phyloP scores from a whole-genome alignment of 2,329 filamentous ascomycete genomes.

The Diaporthe australafricana region DNA sequence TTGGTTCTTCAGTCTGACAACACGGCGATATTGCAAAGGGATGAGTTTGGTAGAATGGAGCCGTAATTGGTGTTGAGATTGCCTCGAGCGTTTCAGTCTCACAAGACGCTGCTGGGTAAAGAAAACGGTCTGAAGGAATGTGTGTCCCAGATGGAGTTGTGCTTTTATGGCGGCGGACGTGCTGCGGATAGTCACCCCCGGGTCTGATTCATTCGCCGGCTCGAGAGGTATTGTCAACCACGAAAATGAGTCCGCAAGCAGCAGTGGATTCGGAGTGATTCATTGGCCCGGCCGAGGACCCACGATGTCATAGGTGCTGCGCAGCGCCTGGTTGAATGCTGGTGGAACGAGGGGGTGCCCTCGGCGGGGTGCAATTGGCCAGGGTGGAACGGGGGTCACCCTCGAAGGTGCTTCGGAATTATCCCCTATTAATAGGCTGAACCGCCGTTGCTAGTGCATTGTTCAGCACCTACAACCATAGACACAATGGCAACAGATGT shows the following conservation, averaged over 20 bases:
- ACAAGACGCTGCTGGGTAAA: neutral
- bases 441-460: neutral
- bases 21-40: no score
- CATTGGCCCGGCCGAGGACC: neutral
- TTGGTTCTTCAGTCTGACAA: no score
- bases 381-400: neutral
- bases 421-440: neutral
- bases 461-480: neutral
- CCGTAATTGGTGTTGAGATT: neutral
- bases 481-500: neutral
- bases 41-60: no score
- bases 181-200: slow-evolving; percentile 6
- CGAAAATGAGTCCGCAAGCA: neutral
- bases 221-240: neutral
- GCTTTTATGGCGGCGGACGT: slow-evolving; percentile 8
- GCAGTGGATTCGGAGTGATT: slow-evolving; percentile 2
- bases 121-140: neutral
- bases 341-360: neutral
- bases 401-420: neutral
- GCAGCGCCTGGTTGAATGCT: neutral
- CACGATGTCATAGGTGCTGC: neutral
- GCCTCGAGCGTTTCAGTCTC: neutral
- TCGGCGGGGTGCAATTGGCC: no score
- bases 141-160: neutral
- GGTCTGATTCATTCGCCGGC: neutral